Evolutionary conservation across 495 filamentous ascomycete species (phyloP).

Genomic region (Neurospora cerealis): DNA sequence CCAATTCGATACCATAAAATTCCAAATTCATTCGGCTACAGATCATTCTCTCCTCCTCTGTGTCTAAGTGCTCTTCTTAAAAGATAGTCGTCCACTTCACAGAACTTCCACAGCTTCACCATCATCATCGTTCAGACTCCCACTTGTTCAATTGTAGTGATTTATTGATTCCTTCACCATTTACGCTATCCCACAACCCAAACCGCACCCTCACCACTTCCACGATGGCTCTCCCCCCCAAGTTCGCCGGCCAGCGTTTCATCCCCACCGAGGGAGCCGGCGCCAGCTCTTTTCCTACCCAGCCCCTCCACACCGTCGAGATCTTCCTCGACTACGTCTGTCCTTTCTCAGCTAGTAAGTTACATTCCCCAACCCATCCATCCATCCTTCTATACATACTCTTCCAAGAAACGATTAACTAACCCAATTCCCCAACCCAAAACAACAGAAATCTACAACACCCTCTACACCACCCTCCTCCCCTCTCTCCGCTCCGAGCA

Average conservation of each 20-base stretch:
- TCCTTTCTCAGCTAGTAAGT: constrained; percentile 43
- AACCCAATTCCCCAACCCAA: background rate
- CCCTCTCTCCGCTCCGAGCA: constrained; percentile 46
- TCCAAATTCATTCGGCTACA: background rate
- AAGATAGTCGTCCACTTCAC: background rate
- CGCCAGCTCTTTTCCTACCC: constrained; percentile 20
- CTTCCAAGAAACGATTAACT: background rate
- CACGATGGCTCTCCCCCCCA: constrained; percentile 67
- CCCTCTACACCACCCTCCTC: constrained; percentile 42
- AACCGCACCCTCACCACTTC: background rate
- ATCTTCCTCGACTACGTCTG: constrained; percentile 84
- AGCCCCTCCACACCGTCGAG: constrained; percentile 63
- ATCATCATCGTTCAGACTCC: background rate
- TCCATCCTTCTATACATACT: background rate
- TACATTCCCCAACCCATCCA: constrained; percentile 31
- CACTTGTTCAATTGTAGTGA: background rate
- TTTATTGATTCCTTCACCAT: background rate
- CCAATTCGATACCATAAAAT: background rate
- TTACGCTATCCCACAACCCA: background rate
- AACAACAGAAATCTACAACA: constrained; percentile 50
- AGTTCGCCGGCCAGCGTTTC: constrained; percentile 63
- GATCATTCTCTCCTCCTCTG: background rate
- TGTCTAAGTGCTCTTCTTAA: background rate
- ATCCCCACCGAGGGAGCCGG: constrained; percentile 18
- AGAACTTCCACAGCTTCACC: background rate